Base-by-base conservation (phyloP, 352 stramenopile genomes). In the Globisporangium apiculatum region DNA sequence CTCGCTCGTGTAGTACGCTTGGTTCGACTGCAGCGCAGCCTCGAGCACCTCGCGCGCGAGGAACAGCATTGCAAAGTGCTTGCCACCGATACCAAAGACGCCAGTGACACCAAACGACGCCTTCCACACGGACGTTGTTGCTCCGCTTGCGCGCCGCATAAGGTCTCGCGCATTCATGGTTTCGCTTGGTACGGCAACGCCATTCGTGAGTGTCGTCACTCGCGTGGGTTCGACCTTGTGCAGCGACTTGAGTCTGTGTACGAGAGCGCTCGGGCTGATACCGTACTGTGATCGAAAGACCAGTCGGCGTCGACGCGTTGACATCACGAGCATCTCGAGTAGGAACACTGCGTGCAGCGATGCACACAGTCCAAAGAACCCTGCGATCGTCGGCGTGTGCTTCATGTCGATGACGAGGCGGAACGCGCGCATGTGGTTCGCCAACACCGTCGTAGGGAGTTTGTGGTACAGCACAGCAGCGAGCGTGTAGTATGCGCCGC, bases 331-430 rank as follows among this genome's bases (percentile, higher is more conserved):
- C 51, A 74, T 62, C 18, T 48, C 48, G 18, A 55, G 8, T 0
- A 69, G 42, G 31, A 58, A 48, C 14, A 43, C 1, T 11, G 55
- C 0, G 49, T 74, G 67, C 1, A 60, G 7, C 0, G 51, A 17
- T 1, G 55, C 51, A n/a, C 40, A 64, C 14, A 61, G n/a, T 11
- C 45, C 48, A 45, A 72, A 58, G 18, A 62, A 64, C 4, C 31
- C 43, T 0, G 48, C 58, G 10, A 64, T 59, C n/a, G 55, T 14
- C 2, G 60, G 52, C 12, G 62, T 71, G 57, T 65, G 55, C 5
- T n/a, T 59, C 47, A 57, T 57, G 40, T 62, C 37, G 51, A 69
- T 65, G 10, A 52, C 60, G 6, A 74, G 49, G 17, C 61, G 7
- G 18, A 45, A 51, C 18, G 48, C 48, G 9, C 12, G n/a, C 37